Base-by-base conservation (phyloP, 1,284 basidiomycete species). In the Xerocomus cyaneibrunnescens region DNA sequence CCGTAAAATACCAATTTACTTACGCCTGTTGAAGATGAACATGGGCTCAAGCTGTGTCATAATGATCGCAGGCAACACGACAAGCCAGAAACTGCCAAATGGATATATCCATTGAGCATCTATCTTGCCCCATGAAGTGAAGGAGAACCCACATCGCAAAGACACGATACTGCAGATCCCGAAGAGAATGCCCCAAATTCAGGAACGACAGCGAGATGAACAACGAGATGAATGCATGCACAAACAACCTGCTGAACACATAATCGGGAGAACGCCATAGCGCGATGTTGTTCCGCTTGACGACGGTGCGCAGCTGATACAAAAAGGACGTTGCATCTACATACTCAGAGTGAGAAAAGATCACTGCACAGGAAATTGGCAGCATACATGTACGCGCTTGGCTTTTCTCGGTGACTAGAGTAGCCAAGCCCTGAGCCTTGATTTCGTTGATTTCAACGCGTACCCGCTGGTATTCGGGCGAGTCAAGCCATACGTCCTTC, bases 181-280 rank as follows among this genome's bases (percentile, higher is more conserved):
- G 79, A 35, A 82, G 57, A 54, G 83, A 85, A 60, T 81, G 72
- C 45, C 80, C 80, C 42, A 91, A 73, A 65, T 89, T 84, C 50
- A 98, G 74, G 81, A 94, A 94, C 13, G 91, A 89, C 46, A 98
- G 75, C 27, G 87, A 87, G 50, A 93, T 80, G 66, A 89, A 84
- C 5, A 96, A 74, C 7, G 89, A 87, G 55, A 95, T 87, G 64
- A 87, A 82, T 7, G 77, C 75, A 57, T 87, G 85, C 7, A 87
- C 81, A 70, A 93, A 92, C 39, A 94, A 75, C 45, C 93, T 83
- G 41, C 85, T 93, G 75, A 89, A 91, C 50, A 84, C 81, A 65
- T 92, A 93, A 57, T 94, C 84, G 0, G 89, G 84, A 14, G 84
- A 91, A 51, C 94, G 77, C 89, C 89, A 95, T 28, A 94, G 76